These are phyloP conservation scores for Lentinus tigrinus DNA, from an alignment of 768 basidiomycete species.

Conservation along the genomic window DNA sequence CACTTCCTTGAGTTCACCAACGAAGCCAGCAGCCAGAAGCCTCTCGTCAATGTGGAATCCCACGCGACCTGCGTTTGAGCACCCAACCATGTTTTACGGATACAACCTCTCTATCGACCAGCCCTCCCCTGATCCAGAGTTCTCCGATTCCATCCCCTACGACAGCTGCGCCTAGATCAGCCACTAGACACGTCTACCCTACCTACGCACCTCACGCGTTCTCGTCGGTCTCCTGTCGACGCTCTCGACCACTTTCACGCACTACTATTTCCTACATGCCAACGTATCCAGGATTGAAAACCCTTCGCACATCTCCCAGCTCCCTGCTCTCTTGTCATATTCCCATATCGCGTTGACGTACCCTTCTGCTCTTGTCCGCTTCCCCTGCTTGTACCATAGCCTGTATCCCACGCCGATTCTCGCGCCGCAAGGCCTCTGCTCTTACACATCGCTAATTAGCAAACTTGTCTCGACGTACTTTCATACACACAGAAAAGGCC, in stretches of 20 bases:
- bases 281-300: no score
- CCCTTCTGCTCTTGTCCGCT: background rate
- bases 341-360: no score
- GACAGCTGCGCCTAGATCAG: background rate
- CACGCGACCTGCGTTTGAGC: background rate
- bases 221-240: background rate
- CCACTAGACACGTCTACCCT: background rate
- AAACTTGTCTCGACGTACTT: background rate
- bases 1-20: conserved; percentile 3
- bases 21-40: background rate
- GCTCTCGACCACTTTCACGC: background rate
- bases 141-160: conserved; percentile 13
- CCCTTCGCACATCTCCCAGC: background rate
- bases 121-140: background rate
- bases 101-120: background rate
- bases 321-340: background rate
- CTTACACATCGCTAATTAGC: no score
- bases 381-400: background rate
- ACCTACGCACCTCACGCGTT: background rate
- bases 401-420: background rate
- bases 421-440: no score
- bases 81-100: background rate
- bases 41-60: background rate
- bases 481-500: no score
- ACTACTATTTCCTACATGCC: no score